Base-by-base conservation (phyloP, 768 basidiomycete genomes). In the Rhodotorula taiwanensis region DNA sequence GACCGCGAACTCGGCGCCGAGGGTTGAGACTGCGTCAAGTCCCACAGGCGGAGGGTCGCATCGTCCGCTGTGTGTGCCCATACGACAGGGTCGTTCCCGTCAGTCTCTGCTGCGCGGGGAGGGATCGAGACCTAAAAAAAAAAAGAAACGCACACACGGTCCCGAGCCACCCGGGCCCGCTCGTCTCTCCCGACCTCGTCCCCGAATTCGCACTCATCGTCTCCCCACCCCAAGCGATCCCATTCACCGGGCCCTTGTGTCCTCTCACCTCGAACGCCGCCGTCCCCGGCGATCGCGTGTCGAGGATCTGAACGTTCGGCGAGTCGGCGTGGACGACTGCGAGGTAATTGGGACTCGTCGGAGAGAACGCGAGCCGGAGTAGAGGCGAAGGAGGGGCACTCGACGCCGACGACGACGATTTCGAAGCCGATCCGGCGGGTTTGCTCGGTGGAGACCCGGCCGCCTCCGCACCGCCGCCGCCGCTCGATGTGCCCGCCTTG, bases 291-390 rank as follows among this genome's bases (percentile, higher is more conserved):
- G 86, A 88, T 55, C 95, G 84, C 89, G 97, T 97, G 72, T 99
- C 95, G 66, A 99, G 79, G 31, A 99, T 89, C 74, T 95, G 88
- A 6, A 95, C 81, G 72, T 92, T 88, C 25, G 81, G 76, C 52
- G 89, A 88, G 73, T 95, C 92, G 81, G 90, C 86, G 72, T 97
- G 94, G 76, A 97, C 95, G 4, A 92, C 94, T 18, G 91, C 89
- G 83, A 99, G 88, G 75, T 94, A 95, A 71, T 95, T 92, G 21
- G 91, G 87, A 76, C 88, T 86, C 11, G 84, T 82, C 0, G 93
- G 92, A 72, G 90, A 91, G 79, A 94, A 94, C 30, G 87, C 87
- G 61, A 94, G 88, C 48, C 91, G 81, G 16, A 94, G 80, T 25
- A 95, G 79, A 82, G 85, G 39, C 85, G 88, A 10, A 0, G 68